phyloP scores from a whole-genome alignment of 257 asterid species.

The Gentiana dahurica region DNA sequence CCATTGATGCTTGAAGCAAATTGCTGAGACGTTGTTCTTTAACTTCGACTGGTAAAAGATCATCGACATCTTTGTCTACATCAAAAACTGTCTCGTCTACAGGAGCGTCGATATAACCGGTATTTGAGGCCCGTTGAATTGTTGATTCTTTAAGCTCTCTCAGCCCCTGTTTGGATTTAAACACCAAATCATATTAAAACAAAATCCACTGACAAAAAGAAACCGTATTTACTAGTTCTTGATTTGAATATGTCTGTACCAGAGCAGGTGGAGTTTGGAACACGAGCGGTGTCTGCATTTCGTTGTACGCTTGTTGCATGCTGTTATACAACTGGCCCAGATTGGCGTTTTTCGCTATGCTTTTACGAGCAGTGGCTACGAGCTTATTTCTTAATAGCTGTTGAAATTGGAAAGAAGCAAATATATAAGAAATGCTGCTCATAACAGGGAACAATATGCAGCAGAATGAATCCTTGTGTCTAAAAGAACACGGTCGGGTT shows the following conservation, averaged over 20 bases:
- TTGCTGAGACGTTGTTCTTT: slow-evolving; percentile 95
- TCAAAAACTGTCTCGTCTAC: slow-evolving; percentile 70
- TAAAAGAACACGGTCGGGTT: too few relatives aligned
- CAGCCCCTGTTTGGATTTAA: slow-evolving; percentile 42
- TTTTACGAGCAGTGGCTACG: slow-evolving; percentile 61
- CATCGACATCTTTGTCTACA: slow-evolving; percentile 86
- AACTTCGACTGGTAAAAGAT: slow-evolving; percentile 83
- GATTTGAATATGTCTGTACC: slow-evolving; percentile 25
- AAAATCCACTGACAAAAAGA: neutral
- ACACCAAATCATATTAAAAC: neutral
- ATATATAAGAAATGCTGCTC: neutral
- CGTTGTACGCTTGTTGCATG: slow-evolving; percentile 77
- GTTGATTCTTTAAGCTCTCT: slow-evolving; percentile 85
- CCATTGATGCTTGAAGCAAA: slow-evolving; percentile 83
- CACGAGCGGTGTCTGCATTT: slow-evolving; percentile 91
- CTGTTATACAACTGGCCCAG: slow-evolving; percentile 66
- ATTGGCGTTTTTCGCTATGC: slow-evolving; percentile 56
- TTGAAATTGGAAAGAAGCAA: slow-evolving; percentile 11
- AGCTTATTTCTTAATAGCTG: slow-evolving; percentile 92
- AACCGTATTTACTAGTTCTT: neutral
- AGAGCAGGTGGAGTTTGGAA: slow-evolving; percentile 65
- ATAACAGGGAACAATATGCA: neutral
- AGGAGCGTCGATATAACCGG: slow-evolving; percentile 78
- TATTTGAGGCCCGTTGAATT: slow-evolving; percentile 53
- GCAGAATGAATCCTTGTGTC: too few relatives aligned